Evolutionary conservation across 306 rosid genomes (phyloP).

Genomic region (Abrus precatorius): DNA sequence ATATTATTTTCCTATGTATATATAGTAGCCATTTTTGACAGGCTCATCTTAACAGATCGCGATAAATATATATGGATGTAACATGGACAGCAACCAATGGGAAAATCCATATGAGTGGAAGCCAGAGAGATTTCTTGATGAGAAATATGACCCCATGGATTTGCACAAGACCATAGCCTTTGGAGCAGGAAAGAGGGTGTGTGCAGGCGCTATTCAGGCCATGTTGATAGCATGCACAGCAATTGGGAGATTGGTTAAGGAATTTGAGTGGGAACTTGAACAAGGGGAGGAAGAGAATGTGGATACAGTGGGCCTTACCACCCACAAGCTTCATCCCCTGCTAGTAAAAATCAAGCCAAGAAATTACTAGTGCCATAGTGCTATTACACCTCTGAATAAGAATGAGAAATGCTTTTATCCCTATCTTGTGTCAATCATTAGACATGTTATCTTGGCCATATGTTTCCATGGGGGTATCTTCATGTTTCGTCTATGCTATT

Average conservation of each 20-base stretch:
- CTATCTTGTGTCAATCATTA: no score
- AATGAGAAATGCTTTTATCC: background rate
- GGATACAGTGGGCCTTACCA: constrained; percentile 81
- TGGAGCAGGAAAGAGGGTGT: constrained; percentile 96
- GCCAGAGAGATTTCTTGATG: constrained; percentile 88
- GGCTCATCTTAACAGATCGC: constrained; percentile 66
- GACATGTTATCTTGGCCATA: no score
- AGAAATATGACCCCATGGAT: constrained; percentile 69
- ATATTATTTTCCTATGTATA: background rate
- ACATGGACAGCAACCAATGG: constrained; percentile 84
- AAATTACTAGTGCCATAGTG: constrained; percentile 4
- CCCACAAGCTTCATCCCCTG: constrained; percentile 80
- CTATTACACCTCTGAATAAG: background rate
- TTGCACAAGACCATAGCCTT: constrained; percentile 93
- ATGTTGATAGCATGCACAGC: constrained; percentile 65
- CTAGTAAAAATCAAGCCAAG: constrained; percentile 67
- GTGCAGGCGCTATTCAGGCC: constrained; percentile 91
- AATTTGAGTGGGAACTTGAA: constrained; percentile 78
- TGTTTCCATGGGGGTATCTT: no score
- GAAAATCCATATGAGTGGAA: constrained; percentile 77
- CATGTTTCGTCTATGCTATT: no score
- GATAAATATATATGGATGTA: constrained; percentile 88
- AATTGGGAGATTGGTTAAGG: constrained; percentile 81
- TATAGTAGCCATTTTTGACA: background rate
- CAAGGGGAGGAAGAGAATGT: constrained; percentile 80